Evolutionary conservation across 768 basidiomycete species (phyloP).

Genomic region (Suillus alpinus): DNA sequence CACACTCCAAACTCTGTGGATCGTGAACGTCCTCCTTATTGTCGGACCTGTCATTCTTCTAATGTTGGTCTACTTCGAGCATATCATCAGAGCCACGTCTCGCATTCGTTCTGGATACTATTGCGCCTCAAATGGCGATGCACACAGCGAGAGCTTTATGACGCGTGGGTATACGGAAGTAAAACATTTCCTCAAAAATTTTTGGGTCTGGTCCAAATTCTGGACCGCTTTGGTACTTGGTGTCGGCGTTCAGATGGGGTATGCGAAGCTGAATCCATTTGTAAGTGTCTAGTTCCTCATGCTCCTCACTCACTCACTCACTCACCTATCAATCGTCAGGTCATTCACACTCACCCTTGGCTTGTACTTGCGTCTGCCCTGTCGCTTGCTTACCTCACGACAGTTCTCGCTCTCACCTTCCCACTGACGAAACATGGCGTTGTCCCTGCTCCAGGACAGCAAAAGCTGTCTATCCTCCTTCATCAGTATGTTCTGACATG

Average conservation of each 20-base stretch:
- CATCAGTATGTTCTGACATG: constrained; percentile 60
- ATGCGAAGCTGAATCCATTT: no score
- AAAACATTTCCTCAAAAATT: constrained; percentile 23
- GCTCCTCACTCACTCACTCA: no score
- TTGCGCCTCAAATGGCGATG: constrained; percentile 1
- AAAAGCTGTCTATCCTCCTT: constrained; percentile 50
- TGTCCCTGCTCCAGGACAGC: constrained; percentile 33
- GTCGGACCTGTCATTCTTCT: no score
- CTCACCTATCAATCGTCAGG: no score
- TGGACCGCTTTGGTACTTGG: no score
- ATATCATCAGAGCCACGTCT: no score
- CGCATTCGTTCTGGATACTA: no score
- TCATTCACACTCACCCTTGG: no score
- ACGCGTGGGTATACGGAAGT: constrained; percentile 22
- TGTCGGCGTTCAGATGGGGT: no score
- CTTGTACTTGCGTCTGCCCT: no score
- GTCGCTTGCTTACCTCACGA: constrained; percentile 32
- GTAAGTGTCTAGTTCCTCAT: no score
- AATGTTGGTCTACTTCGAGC: no score
- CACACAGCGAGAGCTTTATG: constrained; percentile 8
- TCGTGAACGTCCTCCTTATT: constrained; percentile 50
- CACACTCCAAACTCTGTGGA: constrained; percentile 46
- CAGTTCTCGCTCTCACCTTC: constrained; percentile 41
- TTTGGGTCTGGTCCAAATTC: constrained; percentile 56
- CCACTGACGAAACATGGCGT: constrained; percentile 23